Conservation (phyloP, 257 asterid species). For the Rehmannia glutinosa region DNA sequence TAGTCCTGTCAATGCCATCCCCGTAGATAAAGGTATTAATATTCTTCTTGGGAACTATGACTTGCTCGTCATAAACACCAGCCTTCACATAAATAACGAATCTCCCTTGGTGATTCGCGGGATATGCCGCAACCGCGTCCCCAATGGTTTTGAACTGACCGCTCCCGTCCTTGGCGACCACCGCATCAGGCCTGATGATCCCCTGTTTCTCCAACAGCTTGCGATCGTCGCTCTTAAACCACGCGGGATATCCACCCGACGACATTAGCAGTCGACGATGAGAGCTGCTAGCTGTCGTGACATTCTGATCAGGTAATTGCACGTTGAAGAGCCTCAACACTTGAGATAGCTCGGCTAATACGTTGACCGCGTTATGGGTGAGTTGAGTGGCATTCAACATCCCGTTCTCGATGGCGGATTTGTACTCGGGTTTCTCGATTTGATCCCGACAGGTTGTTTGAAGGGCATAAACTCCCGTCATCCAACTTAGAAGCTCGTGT, state of each 20-base stretch:
- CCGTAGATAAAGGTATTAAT: constrained; percentile 61
- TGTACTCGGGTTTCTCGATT: constrained; percentile 38
- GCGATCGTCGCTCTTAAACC: constrained; percentile 57
- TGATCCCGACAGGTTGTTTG: constrained; percentile 48
- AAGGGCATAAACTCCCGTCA: constrained; percentile 37
- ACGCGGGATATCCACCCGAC: constrained; percentile 35
- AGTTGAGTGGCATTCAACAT: constrained; percentile 46
- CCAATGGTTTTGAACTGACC: constrained; percentile 46
- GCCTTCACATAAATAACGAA: constrained; percentile 61
- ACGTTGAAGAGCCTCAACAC: constrained; percentile 39
- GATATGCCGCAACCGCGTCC: constrained; percentile 50
- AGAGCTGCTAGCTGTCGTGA: neutral
- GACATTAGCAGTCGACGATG: constrained; percentile 15
- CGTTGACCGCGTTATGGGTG: constrained; percentile 57
- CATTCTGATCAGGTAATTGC: neutral
- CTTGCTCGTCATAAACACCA: constrained; percentile 53
- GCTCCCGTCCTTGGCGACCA: constrained; percentile 70
- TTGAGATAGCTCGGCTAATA: constrained; percentile 36
- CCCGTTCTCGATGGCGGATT: constrained; percentile 34
- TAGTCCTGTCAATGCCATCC: constrained; percentile 66
- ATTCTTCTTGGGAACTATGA: constrained; percentile 43
- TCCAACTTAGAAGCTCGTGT: constrained; percentile 54
- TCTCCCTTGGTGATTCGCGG: constrained; percentile 40
- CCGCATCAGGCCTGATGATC: constrained; percentile 31
- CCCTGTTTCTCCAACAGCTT: constrained; percentile 31